Conservation (phyloP, 2,329 filamentous ascomycete genomes). For the Aureobasidium sp. region DNA sequence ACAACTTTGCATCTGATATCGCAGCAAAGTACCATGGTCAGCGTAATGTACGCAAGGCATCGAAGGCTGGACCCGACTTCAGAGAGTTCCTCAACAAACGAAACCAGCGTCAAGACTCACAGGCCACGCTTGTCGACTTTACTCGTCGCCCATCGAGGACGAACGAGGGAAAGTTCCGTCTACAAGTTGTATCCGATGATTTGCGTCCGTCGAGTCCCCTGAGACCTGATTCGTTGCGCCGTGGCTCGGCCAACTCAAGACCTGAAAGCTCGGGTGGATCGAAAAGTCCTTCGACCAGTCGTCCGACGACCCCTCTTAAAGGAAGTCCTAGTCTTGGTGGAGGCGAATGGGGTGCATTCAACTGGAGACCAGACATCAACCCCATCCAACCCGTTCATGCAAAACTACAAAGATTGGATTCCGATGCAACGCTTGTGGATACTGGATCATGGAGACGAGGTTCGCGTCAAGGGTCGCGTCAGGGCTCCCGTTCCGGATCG, state of each 20-base stretch:
- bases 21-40: neutral
- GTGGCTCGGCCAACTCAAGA: neutral
- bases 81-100: neutral
- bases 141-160: neutral
- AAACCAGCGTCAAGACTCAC: slow-evolving; percentile 4
- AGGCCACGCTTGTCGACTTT: slow-evolving; percentile 7
- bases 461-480: neutral
- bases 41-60: neutral
- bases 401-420: neutral
- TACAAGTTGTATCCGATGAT: neutral
- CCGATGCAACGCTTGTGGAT: slow-evolving; percentile 6
- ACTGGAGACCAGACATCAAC: neutral
- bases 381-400: neutral
- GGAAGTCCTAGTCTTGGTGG: neutral
- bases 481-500: neutral
- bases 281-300: too few species aligned
- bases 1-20: slow-evolving; percentile 7
- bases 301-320: neutral
- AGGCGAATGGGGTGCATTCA: neutral
- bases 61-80: neutral
- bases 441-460: slow-evolving; percentile 1
- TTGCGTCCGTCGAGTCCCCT: neutral
- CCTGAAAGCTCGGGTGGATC: neutral
- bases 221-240: neutral
- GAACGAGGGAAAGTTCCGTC: neutral